Evolutionary conservation across 306 rosid genomes (phyloP), one percentile per base, ranked within the genome.

Genomic region (Argentina anserina): DNA sequence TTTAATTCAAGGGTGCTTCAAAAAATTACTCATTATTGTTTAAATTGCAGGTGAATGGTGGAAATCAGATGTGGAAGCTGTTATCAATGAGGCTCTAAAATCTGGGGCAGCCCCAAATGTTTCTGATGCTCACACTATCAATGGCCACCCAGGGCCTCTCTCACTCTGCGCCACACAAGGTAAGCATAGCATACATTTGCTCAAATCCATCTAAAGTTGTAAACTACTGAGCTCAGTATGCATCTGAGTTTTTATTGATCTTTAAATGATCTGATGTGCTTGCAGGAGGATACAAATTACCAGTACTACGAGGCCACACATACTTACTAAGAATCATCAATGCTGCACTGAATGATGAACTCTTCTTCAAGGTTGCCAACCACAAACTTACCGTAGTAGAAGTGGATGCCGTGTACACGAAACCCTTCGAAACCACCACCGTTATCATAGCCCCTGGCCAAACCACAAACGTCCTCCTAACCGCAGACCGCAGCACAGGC

Each of bases 301-400:
- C 81, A 61, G 96, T 92, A 65, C 42, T 77, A 49, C 52, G 80
- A 0, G 85, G 92, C 47, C 84, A 84, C 61, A 92, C 90, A 15
- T 88, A 90, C 82, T 46, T 92, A 33, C 68, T 92, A 53, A 76
- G 98, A 82, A 82, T 92, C 70, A 50, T 92, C 86, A 92, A 92
- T 42, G 98, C 98, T 78, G 96, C 97, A 74, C 82, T 92, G 0
- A 92, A 92, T 74, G 97, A 92, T 70, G 97, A 92, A 72, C 85
- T 92, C 7, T 92, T 92, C 77, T 90, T 92, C 74, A 92, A 92
- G 71, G 72, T 92, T 9, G 98, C 98, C 3, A 87, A 86, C 40
- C 98, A 92, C 78, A 53, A 79, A 70, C 33, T 92, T 60, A 88
- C 89, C 0, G 88, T 92, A 0, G 94, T 92, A 7, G 98, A 92